Percentiles rank a stretch among this genome's conserved stretches.
Evolutionary conservation across 1,139 yeast genomes (phyloP).

Genomic region (Protomyces arabidopsidicola): DNA sequence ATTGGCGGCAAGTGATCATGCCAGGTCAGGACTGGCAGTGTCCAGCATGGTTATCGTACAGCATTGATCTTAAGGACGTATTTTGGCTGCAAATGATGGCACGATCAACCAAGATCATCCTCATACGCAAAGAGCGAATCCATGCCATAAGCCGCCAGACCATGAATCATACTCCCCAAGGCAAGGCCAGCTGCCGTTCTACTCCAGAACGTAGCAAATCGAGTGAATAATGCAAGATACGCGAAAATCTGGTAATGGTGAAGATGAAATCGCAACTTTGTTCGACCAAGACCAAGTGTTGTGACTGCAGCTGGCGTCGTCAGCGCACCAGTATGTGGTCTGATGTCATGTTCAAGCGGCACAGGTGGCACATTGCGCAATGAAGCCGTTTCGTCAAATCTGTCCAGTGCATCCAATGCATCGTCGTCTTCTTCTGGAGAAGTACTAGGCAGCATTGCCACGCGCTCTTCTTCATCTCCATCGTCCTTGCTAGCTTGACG

Average conservation of each 20-base stretch:
- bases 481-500: not conserved
- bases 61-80: no score
- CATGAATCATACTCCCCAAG: constrained; percentile 18
- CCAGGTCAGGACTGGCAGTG: no score
- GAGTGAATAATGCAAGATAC: constrained; percentile 21
- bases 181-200: constrained; percentile 21
- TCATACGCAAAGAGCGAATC: constrained; percentile 18
- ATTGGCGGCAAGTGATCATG: no score
- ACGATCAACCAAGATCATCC: constrained; percentile 1
- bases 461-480: constrained; percentile 1
- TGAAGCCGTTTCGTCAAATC: not conserved
- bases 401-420: not conserved
- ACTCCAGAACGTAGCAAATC: constrained; percentile 19
- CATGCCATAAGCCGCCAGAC: constrained; percentile 22
- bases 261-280: constrained; percentile 7
- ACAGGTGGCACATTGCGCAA: constrained; percentile 10
- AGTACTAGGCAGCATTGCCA: not conserved
- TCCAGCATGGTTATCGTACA: no score
- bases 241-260: constrained; percentile 27
- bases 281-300: not conserved
- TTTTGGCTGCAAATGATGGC: no score
- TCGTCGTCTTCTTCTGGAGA: not conserved
- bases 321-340: not conserved
- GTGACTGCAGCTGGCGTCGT: not conserved
- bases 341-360: not conserved